Conservation (phyloP, 345 rosid genomes). For the Rhizophora apiculata region DNA sequence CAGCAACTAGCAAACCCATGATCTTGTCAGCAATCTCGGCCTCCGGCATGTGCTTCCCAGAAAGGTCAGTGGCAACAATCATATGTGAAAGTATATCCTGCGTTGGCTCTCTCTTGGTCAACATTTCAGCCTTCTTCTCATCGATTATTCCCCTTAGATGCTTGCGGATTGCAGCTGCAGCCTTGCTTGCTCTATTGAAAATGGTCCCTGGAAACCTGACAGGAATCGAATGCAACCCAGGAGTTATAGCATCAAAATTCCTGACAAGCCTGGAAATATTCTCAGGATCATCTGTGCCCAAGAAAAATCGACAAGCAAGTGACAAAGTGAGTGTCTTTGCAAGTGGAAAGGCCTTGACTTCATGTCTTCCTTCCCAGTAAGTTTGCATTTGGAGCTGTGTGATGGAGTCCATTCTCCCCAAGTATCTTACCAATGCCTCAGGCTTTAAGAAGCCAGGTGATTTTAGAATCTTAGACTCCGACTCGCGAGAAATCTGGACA, state of each 20-base stretch:
- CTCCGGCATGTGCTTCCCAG: constrained; percentile 45
- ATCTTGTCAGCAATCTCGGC: constrained; percentile 49
- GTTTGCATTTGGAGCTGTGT: constrained; percentile 38
- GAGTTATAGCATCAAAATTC: constrained; percentile 37
- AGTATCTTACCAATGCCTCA: constrained; percentile 46
- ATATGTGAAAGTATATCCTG: constrained; percentile 38
- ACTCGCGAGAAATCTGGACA: constrained; percentile 16
- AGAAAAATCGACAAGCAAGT: constrained; percentile 47
- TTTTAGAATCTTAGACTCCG: constrained; percentile 27
- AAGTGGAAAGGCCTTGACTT: constrained; percentile 29
- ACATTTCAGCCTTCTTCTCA: constrained; percentile 39
- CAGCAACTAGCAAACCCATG: constrained; percentile 55
- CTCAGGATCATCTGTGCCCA: constrained; percentile 45
- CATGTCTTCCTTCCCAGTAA: constrained; percentile 41
- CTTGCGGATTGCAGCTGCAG: constrained; percentile 31
- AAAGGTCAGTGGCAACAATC: constrained; percentile 37
- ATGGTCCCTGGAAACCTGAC: constrained; percentile 39
- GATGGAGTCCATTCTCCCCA: constrained; percentile 46
- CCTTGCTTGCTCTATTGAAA: constrained; percentile 37
- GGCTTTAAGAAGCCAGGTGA: constrained; percentile 51
- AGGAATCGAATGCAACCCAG: constrained; percentile 49
- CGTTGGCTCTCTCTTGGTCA: constrained; percentile 21
- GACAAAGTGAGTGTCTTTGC: constrained; percentile 45
- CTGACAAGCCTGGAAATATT: constrained; percentile 37
- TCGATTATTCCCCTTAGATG: constrained; percentile 32